A percentile compares a stretch with the other conserved stretches of the same genome.
These are phyloP conservation scores for Eucalyptus rudis DNA, from an alignment of 345 rosid species.

Conservation along the genomic window DNA sequence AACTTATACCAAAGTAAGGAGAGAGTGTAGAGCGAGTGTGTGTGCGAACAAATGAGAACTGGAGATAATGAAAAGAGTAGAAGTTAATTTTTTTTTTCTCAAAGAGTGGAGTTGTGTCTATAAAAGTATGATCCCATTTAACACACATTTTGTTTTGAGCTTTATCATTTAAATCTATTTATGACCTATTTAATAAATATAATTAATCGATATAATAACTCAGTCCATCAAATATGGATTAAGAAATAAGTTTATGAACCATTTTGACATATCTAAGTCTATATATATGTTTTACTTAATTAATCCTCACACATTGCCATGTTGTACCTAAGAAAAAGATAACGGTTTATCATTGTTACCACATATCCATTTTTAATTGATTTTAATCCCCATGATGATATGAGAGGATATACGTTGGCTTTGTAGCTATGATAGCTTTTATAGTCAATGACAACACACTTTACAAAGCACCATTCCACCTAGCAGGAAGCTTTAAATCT, in stretches of 20 bases:
- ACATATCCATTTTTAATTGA: not conserved
- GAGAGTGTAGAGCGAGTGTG: rapidly evolving
- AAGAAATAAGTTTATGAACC: not conserved
- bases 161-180: too few species aligned
- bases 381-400: not conserved
- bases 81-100: rapidly evolving
- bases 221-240: not conserved
- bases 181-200: too few species aligned
- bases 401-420: too few species aligned
- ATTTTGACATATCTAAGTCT: not conserved
- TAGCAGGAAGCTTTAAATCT: too few species aligned
- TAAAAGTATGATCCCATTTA: not conserved
- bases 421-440: too few species aligned
- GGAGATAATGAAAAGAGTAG: not conserved
- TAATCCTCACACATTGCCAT: not conserved
- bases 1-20: too few species aligned
- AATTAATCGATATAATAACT: too few species aligned
- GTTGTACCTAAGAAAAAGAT: rapidly evolving
- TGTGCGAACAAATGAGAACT: not conserved
- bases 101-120: too few species aligned
- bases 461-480: too few species aligned
- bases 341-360: not conserved
- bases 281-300: not conserved
- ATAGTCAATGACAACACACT: too few species aligned
- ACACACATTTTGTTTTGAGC: too few species aligned